phyloP scores from a whole-genome alignment of 2,329 filamentous ascomycete genomes.

The Microdochium nivale region DNA sequence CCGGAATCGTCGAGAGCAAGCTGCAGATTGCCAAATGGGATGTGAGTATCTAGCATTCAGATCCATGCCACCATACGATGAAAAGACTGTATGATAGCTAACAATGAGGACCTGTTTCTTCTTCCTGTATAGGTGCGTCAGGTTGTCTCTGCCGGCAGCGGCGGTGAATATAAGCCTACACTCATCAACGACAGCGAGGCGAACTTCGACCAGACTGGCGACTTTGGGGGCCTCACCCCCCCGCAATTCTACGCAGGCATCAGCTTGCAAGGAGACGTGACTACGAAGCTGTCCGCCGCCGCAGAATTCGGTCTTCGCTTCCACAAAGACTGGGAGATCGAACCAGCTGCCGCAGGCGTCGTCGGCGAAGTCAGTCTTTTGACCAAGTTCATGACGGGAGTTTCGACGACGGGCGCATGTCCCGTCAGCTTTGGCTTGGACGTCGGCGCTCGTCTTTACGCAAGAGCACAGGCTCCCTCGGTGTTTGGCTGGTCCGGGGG shows the following conservation, averaged over 20 bases:
- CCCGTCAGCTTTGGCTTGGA: conserved; percentile 13
- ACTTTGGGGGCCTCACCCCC: conserved; percentile 5
- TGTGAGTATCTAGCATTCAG: too few species aligned
- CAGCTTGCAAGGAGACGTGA: conserved; percentile 7
- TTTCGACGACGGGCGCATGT: conserved; percentile 9
- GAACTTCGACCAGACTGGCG: conserved; percentile 8
- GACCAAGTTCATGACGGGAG: conserved; percentile 7
- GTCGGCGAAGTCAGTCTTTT: conserved; percentile 11
- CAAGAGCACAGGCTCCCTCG: conserved; percentile 5
- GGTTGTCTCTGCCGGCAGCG: conserved; percentile 4
- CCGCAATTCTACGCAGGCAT: conserved; percentile 13
- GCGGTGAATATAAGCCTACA: conserved; percentile 4
- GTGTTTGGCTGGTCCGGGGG: conserved; percentile 9
- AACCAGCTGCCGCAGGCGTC: conserved; percentile 7
- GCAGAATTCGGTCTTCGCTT: conserved; percentile 13
- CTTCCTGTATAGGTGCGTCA: conserved; percentile 10
- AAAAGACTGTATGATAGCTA: too few species aligned
- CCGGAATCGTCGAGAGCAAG: conserved; percentile 14
- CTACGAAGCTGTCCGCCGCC: conserved; percentile 8
- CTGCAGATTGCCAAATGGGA: conserved; percentile 18
- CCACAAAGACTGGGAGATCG: conserved; percentile 8
- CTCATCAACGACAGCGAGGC: conserved; percentile 5
- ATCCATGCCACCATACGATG: too few species aligned
- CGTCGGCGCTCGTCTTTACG: conserved; percentile 10
- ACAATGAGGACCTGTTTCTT: too few species aligned